phyloP scores from a whole-genome alignment of 148 eudicot genomes.

The Chenopodium suecicum region DNA sequence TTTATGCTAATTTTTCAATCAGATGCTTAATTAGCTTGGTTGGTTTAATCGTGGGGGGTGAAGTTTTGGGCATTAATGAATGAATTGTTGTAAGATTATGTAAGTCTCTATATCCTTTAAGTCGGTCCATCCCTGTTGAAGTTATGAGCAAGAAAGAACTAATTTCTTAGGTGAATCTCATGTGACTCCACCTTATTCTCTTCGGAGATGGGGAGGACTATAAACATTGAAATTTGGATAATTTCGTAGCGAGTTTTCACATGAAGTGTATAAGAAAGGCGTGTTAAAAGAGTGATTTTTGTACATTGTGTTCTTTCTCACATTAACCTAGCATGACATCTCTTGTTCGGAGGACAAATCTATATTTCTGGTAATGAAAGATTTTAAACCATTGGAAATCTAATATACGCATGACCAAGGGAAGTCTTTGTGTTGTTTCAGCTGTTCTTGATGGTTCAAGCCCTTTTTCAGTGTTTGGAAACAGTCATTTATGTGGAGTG shows the following conservation, averaged over 20 bases:
- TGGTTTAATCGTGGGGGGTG: slow-evolving; percentile 6
- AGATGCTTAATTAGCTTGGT: slow-evolving; percentile 6
- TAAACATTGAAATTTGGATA: slow-evolving; percentile 9
- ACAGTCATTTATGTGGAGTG: slow-evolving; percentile 8
- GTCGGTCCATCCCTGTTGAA: slow-evolving; percentile 9
- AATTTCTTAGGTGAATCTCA: neutral
- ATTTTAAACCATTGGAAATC: neutral
- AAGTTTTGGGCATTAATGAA: neutral
- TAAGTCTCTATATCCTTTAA: neutral
- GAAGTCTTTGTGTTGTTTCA: slow-evolving; percentile 10
- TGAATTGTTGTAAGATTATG: neutral
- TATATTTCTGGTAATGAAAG: neutral
- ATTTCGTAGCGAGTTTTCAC: slow-evolving; percentile 5
- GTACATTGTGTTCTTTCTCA: neutral
- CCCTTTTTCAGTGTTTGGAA: slow-evolving; percentile 12
- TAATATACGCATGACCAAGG: neutral
- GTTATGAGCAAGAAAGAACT: slow-evolving; percentile 12
- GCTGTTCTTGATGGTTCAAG: slow-evolving; percentile 17
- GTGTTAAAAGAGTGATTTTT: slow-evolving; percentile 9
- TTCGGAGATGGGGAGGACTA: neutral
- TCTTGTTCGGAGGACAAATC: slow-evolving; percentile 8
- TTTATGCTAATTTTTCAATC: neutral
- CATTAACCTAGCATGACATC: neutral
- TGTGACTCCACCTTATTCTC: neutral
- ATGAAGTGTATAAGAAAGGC: slow-evolving; percentile 5